Evolutionary conservation across 164 flowering plant genomes (phyloP), one percentile per base, ranked within the genome.

Genomic region (Euptelea pleiosperma): DNA sequence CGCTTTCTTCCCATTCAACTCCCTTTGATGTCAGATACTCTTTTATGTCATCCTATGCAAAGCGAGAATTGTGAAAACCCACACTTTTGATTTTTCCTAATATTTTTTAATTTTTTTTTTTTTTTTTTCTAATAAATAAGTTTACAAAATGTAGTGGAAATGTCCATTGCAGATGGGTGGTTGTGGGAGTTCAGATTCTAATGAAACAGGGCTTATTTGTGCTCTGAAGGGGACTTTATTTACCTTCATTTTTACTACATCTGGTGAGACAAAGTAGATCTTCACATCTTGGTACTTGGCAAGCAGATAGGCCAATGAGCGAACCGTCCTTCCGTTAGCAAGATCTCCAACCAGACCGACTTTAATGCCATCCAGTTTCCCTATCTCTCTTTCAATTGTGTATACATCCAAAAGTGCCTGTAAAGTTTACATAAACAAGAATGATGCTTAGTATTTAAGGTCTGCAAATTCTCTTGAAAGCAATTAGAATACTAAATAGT

Each of bases 291-390:
- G 44, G 70, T 86, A 94, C 74, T 80, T 89, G 22, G 96, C 76
- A 41, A 93, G 95, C 68, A 94, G 73, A 73, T 91, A 91, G 3
- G 97, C 97, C 47, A 88, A 83, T 19, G 96, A 94, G 2, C 99
- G 91, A 3, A 94, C 99, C 15, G 99, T 94, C 74, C 99, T 82
- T 33, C 99, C 99, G 64, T 94, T 78, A 25, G 99, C 97, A 74
- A 94, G 99, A 80, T 94, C 99, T 55, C 99, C 99, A 48, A 94
- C 99, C 47, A 94, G 79, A 14, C 77, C 97, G 55, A 94, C 97
- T 70, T 73, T 83, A 46, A 94, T 91, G 26, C 90, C 89, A 68
- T 94, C 97, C 60, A 94, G 75, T 64, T 76, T 82, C 30, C 97
- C 96, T 35, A 91, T 78, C 78, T 94, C 99, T 64, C 95, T 78